Base-by-base conservation (phyloP, 2,329 filamentous ascomycete species). In the Paramyrothecium roridum region DNA sequence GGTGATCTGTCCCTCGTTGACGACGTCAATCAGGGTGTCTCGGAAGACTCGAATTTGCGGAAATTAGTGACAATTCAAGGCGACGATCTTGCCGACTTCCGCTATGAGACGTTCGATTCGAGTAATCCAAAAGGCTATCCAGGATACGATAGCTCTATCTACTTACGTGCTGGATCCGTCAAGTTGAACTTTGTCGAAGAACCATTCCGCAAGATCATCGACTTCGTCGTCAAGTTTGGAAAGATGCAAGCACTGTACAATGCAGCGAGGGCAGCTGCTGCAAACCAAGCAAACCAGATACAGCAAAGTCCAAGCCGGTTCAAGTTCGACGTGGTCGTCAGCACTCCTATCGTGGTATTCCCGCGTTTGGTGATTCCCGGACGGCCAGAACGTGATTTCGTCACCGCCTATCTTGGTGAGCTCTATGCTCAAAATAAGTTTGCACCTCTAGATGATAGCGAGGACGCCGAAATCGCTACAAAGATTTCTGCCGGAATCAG, bases 241-340 rank as follows among this genome's bases (percentile, higher is more conserved):
- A 96, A 96, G 74, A 99, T 99, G 95, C 95, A 99, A 73, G 93
- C 95, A 21, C 89, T 99, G 53, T 99, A 96, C 78, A 99, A 99
- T 67, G 93, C 95, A 46, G 95, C 96, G 13, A 86, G 96, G 34
- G 91, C 96, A 72, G 96, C 93, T 43, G 95, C 96, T 3, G 91
- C 95, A 43, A 93, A 90, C 58, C 93, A 97, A 70, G 96, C 95
- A 11, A 96, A 85, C 56, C 93, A 97, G 67, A 84, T 99, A 7
- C 95, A 98, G 67, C 89, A 98, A 66, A 93, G 87, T 66, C 90
- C 90, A 0, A 91, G 87, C 66, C 91, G 91, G 60, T 90, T 98
- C 77, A 93, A 96, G 68, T 97, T 97, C 55, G 95, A 99, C 66
- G 84, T 99, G 20, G 81, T 96, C 20, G 84, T 99, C 67, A 96